Evolutionary conservation across 768 basidiomycete genomes (phyloP), one percentile per base, ranked within the genome.

Genomic region (Chlorophyllum brunneum): DNA sequence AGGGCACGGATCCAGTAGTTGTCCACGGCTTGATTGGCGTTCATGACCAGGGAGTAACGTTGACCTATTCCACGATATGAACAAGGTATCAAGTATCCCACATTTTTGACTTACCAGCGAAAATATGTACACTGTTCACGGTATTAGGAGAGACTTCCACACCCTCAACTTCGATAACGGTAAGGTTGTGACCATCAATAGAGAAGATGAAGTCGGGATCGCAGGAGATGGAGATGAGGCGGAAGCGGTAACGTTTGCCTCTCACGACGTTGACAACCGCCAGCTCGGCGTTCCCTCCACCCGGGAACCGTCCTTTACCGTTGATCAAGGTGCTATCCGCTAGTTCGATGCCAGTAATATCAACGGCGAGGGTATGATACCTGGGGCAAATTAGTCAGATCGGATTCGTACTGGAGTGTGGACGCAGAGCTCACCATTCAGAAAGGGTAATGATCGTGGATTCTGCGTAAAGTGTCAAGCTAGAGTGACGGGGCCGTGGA

Each of bases 121-220:
- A 53, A 20, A 58, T 58, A 9, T 55, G 50, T 10, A 58, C 45
- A 20, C 65, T 67, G 44, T 74, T 73, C 3, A 76, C 73, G 13
- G 44, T 47, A 13, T 60, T 22, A 15, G 62, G 64, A n/a, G 51
- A 34, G 2, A 58, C 59, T 23, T 62, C 59, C 24, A 58, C 56
- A 9, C 69, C 70, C 22, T 73, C 75, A 2, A 62, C 65, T 56
- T 68, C 70, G 33, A 71, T 72, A 45, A 78, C 65, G 22, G 56
- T 61, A 53, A 79, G 57, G 5, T 60, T 61, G 57, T 80, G 78
- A 3, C 63, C 61, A 37, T 78, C 74, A 54, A 80, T 78, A 4
- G 69, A 73, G 65, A 80, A 74, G 2, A 55, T 58, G 56, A 67
- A 72, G 54, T 67, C 67, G 65, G 59, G 73, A 10, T 60, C 53